Evolutionary conservation across 129 eudicot genomes (phyloP).

Genomic region (Chrysanthemum lavandulifolium): DNA sequence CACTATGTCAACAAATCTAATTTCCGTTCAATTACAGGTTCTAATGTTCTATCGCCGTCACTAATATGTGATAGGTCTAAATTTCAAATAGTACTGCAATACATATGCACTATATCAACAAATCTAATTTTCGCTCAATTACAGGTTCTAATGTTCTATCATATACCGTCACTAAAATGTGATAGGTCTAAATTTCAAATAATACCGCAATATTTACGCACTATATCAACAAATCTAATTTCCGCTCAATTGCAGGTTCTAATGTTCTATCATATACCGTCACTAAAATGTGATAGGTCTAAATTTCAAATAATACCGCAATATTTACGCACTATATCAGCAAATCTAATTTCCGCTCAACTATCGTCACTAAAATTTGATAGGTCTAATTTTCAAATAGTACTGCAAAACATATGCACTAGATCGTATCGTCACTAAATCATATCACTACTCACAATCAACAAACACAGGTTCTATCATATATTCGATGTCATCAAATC

Average conservation of each 20-base stretch:
- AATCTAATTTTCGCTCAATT: no score
- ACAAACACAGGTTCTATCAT: no score
- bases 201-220: neutral
- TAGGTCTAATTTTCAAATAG: no score
- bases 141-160: neutral
- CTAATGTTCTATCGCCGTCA: no score
- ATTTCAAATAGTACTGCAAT: neutral
- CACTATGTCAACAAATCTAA: neutral
- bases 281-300: neutral
- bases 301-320: neutral
- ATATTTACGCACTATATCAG: neutral
- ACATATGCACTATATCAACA: neutral
- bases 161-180: no score
- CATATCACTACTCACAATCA: neutral
- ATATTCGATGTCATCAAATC: no score
- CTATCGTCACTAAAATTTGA: no score
- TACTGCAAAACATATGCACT: neutral
- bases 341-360: neutral
- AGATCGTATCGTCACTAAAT: neutral
- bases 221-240: neutral
- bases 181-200: no score
- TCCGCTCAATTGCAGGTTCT: neutral
- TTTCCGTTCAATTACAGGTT: neutral
- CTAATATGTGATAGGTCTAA: no score
- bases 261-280: neutral